Base-by-base conservation (phyloP, 768 basidiomycete species). In the Leucocoprinus sp. region DNA sequence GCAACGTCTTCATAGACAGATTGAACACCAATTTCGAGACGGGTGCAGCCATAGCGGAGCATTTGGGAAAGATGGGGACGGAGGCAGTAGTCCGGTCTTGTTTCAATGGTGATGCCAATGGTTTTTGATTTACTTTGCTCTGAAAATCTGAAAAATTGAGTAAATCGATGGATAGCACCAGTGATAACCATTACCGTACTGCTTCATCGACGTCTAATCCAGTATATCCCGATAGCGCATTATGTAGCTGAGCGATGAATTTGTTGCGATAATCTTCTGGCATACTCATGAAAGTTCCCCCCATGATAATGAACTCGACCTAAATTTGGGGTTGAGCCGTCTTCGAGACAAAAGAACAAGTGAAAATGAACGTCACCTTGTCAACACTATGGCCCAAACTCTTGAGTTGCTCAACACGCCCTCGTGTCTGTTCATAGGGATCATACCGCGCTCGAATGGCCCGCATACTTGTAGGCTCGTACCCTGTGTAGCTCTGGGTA, bases 211-310 rank as follows among this genome's bases (percentile, higher is more conserved):
- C 80, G 52, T 97, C 85, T 1, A 79, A 74, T 1, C 92, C 92
- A 1, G 93, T 97, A 59, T 88, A 93, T 0, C 96, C 96, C 12
- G 90, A 93, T 4, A 99, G 69, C 1, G 96, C 95, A 61, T 98
- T 98, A 62, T 98, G 96, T 45, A 99, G 71, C 50, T 97, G 93
- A 1, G 95, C 93, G 44, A 98, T 76, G 54, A 99, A 99, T 52
- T 87, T 82, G 50, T 79, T 81, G 50, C 96, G 78, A 61, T 99
- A 98, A 36, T 92, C 89, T 62, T 98, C 93, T 28, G 93, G 88
- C 86, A 97, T 95, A 59, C 93, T 97, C 93, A 99, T 97, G 64
- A 99, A 99, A 8, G 96, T 99, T 36, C 96, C 96, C 18, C 96
- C 96, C 96, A 97, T 97, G 50, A 95, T 75, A 52, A 96, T 97